Percentiles rank a stretch among this genome's conserved stretches.
Evolutionary conservation across 495 filamentous ascomycete genomes (phyloP).

Genomic region (Cudoniella acicularis): DNA sequence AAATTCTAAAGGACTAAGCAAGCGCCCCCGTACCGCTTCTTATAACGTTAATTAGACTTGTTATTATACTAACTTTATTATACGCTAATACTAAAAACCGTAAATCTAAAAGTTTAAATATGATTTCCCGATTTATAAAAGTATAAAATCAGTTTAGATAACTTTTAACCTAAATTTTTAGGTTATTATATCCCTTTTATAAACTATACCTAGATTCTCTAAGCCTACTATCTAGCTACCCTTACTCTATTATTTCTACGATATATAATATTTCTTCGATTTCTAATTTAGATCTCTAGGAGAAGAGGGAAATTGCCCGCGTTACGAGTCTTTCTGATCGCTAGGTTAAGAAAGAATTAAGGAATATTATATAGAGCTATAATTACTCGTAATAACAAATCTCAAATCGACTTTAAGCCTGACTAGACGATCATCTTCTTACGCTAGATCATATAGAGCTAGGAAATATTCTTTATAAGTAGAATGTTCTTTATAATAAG

Average conservation of each 20-base stretch:
- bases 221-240: background rate
- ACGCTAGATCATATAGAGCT: background rate
- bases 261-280: background rate
- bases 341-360: background rate
- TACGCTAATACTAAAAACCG: no score
- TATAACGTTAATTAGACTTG: no score
- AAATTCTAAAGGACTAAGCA: no score
- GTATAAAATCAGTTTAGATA: no score
- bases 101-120: no score
- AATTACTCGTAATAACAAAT: constrained; percentile 6
- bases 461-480: constrained; percentile 9
- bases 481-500: constrained; percentile 9
- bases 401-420: background rate
- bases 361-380: background rate
- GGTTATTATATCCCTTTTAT: no score
- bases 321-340: background rate
- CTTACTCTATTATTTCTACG: background rate
- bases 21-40: no score
- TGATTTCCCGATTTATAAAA: no score
- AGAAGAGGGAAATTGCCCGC: background rate
- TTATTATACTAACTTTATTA: no score
- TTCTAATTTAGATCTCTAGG: background rate
- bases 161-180: no score
- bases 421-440: background rate
- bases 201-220: background rate